A percentile compares a stretch with the other conserved stretches of the same genome.
Conservation (phyloP, 73 alveolate species). For the Diophrys sp. region DNA sequence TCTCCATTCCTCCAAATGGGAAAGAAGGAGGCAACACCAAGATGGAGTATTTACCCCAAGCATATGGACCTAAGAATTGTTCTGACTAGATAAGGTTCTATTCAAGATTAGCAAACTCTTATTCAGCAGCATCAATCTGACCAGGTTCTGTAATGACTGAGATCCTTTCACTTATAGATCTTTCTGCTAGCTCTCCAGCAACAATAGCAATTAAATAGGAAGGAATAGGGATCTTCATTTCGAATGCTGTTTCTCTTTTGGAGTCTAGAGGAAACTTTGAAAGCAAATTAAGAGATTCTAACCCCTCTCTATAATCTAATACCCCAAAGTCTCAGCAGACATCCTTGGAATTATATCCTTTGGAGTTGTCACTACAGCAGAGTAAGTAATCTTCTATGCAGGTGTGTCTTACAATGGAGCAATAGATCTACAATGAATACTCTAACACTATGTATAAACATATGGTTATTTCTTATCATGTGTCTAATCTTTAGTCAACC, state of each 20-base stretch:
- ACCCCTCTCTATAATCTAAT: conserved; percentile 3
- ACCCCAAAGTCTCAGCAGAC: conserved; percentile 21
- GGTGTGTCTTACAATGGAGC: conserved; percentile 98
- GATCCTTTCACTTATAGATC: conserved; percentile 21
- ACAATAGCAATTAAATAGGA: conserved; percentile 63
- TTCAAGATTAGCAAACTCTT: conserved; percentile 56
- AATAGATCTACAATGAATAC: conserved; percentile 82
- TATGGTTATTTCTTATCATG: conserved; percentile 78
- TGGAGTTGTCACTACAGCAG: conserved; percentile 29
- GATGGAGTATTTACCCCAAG: conserved; percentile 65
- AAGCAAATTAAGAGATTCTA: conserved; percentile 24
- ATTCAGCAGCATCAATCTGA: conserved; percentile 32
- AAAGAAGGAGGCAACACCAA: conserved; percentile 68
- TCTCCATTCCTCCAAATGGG: conserved; percentile 87
- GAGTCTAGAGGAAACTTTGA: not conserved
- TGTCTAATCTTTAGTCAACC: conserved; percentile 81
- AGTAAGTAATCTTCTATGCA: conserved; percentile 77
- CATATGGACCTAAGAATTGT: conserved; percentile 40
- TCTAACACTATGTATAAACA: conserved; percentile 84
- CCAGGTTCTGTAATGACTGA: conserved; percentile 60
- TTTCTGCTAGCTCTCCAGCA: conserved; percentile 59
- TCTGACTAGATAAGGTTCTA: conserved; percentile 25
- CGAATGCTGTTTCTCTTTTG: conserved; percentile 3
- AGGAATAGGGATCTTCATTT: conserved; percentile 46
- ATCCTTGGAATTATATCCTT: conserved; percentile 22